Percentiles rank a stretch among this genome's conserved stretches.
Conservation (phyloP, 768 basidiomycete genomes). For the Leucocoprinus birnbaumii region DNA sequence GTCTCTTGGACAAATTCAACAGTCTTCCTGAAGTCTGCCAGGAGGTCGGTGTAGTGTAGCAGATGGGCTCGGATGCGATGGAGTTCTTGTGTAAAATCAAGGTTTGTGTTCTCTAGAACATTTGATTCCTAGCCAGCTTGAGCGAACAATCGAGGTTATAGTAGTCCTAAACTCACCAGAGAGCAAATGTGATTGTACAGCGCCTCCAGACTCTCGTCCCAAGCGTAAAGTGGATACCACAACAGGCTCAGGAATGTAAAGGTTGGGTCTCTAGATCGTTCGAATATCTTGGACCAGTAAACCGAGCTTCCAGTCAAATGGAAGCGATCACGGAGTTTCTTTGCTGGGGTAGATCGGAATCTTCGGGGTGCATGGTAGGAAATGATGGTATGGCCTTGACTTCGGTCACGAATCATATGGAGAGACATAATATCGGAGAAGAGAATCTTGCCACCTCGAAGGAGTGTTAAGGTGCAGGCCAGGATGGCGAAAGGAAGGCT, state of each 20-base stretch:
- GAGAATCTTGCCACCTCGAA: constrained; percentile 21
- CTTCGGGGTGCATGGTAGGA: constrained; percentile 33
- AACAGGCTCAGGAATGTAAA: constrained; percentile 42
- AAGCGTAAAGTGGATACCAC: constrained; percentile 52
- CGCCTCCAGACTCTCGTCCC: constrained; percentile 48
- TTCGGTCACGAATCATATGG: constrained; percentile 31
- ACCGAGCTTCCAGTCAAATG: constrained; percentile 31
- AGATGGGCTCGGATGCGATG: constrained; percentile 52
- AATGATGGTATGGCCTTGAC: constrained; percentile 34
- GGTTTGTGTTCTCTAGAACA: constrained; percentile 24
- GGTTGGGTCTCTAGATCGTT: constrained; percentile 40
- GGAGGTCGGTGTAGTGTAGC: constrained; percentile 45
- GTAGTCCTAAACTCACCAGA: constrained; percentile 29
- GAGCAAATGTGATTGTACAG: constrained; percentile 40
- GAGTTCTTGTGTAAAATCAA: constrained; percentile 41
- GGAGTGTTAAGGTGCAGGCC: not conserved
- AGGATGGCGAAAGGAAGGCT: not conserved
- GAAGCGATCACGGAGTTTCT: constrained; percentile 33
- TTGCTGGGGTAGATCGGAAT: constrained; percentile 26
- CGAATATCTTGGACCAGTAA: constrained; percentile 33
- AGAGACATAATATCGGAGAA: constrained; percentile 37
- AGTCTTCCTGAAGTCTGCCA: constrained; percentile 45
- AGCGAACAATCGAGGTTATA: not conserved
- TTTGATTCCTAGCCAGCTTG: constrained; percentile 32
- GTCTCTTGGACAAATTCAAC: constrained; percentile 42